These are phyloP conservation scores for Eucalyptus urophylla DNA, from an alignment of 345 rosid genomes.

Conservation along the genomic window DNA sequence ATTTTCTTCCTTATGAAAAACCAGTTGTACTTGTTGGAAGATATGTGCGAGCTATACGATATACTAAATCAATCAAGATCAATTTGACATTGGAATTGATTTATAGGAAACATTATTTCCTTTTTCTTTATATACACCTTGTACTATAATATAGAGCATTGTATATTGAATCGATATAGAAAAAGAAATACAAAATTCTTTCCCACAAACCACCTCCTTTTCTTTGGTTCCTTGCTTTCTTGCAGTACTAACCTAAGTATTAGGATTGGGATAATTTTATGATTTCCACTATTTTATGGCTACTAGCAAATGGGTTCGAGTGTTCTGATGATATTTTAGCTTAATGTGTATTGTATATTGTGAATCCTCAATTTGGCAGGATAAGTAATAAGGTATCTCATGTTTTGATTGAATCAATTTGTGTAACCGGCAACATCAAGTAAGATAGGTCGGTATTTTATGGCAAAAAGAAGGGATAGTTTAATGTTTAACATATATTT, in stretches of 20 bases:
- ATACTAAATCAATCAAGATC: no score
- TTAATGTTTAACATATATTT: not conserved
- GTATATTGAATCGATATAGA: no score
- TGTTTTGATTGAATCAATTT: not conserved
- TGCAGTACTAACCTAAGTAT: not conserved
- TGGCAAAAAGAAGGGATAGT: not conserved
- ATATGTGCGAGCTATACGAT: no score
- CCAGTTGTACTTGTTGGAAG: no score
- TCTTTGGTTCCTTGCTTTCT: no score
- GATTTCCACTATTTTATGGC: not conserved
- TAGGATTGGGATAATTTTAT: not conserved
- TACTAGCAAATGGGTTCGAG: not conserved
- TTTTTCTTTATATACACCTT: no score
- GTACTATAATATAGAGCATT: no score
- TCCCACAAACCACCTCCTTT: no score
- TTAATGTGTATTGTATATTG: not conserved
- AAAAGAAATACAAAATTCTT: no score
- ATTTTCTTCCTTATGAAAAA: not conserved
- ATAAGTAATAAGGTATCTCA: not conserved
- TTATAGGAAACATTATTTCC: no score
- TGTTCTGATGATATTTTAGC: not conserved
- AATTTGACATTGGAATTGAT: no score
- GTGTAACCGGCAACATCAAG: not conserved
- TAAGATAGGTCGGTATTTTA: not conserved
- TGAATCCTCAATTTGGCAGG: not conserved